These are phyloP conservation scores for Fusarium graminum DNA, from an alignment of 2,329 filamentous ascomycete genomes.

Conservation along the genomic window DNA sequence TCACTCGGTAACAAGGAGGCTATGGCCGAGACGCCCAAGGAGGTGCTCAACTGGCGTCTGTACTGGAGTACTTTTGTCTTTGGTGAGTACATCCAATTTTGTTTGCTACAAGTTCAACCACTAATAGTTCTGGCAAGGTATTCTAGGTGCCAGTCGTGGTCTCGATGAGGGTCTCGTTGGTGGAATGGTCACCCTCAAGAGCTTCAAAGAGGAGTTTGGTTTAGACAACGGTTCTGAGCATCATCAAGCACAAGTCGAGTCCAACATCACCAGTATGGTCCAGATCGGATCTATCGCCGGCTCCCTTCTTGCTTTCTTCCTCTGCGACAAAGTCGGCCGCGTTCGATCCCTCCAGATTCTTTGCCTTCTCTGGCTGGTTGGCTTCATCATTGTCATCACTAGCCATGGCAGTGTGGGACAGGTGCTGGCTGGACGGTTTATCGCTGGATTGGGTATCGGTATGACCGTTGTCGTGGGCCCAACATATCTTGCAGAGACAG, in stretches of 20 bases:
- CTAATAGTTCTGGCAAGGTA: conserved; percentile 1
- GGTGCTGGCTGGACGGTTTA: conserved; percentile 17
- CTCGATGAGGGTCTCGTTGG: conserved; percentile 70
- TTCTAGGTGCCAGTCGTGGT: conserved; percentile 27
- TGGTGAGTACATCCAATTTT: neutral
- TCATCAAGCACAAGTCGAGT: conserved; percentile 70
- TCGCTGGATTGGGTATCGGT: conserved; percentile 23
- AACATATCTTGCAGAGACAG: conserved; percentile 72
- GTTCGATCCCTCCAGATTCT: conserved; percentile 22
- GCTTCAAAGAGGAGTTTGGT: conserved; percentile 67
- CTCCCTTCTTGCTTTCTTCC: conserved; percentile 63
- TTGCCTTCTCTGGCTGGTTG: conserved; percentile 14
- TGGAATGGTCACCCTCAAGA: conserved; percentile 70
- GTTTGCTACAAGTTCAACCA: too few species aligned
- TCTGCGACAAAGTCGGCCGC: conserved; percentile 25
- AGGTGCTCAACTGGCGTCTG: conserved; percentile 28
- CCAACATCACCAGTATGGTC: conserved; percentile 78
- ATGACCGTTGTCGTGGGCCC: conserved; percentile 51
- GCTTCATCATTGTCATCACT: conserved; percentile 14
- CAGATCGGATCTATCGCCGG: conserved; percentile 76
- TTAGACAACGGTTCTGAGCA: conserved; percentile 61
- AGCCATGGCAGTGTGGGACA: conserved; percentile 27
- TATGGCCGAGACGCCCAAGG: conserved; percentile 28
- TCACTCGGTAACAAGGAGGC: conserved; percentile 26
- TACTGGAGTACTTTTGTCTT: conserved; percentile 35